phyloP scores from a whole-genome alignment of 176 grass and related monocot genomes.

The Chloris gayana region DNA sequence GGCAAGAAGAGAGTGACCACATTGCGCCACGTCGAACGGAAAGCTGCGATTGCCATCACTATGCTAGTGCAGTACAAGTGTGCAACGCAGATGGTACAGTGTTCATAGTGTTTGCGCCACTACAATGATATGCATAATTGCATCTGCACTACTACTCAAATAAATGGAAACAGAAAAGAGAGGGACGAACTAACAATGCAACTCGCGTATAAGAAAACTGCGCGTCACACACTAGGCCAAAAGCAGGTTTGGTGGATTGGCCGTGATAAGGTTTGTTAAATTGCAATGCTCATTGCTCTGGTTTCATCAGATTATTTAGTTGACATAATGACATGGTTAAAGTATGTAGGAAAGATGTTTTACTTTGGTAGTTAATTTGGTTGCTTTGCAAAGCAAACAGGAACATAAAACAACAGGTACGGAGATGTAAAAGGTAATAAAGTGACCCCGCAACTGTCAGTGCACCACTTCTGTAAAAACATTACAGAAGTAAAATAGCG shows the following conservation, averaged over 20 bases:
- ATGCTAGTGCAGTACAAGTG: conserved; percentile 41
- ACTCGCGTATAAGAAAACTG: neutral
- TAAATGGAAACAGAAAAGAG: too few species aligned
- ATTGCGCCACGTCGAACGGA: neutral
- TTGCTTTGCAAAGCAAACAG: conserved; percentile 1
- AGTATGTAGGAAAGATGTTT: neutral
- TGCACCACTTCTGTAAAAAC: too few species aligned
- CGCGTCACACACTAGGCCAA: neutral
- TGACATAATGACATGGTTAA: neutral
- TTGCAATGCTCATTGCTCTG: neutral
- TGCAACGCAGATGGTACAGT: conserved; percentile 23
- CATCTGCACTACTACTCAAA: conserved; percentile 9
- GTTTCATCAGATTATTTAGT: neutral
- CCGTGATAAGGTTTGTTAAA: conserved; percentile 30
- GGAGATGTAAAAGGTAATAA: neutral
- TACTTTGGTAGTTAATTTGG: conserved; percentile 17
- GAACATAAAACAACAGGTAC: conserved; percentile 25
- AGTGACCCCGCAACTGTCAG: too few species aligned
- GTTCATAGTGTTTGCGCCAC: conserved; percentile 21
- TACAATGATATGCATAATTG: conserved; percentile 28
- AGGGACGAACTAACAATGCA: too few species aligned
- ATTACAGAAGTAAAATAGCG: too few species aligned
- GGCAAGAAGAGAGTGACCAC: neutral
- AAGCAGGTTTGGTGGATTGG: conserved; percentile 20
- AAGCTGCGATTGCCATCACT: neutral